Evolutionary conservation across 306 rosid genomes (phyloP).

Genomic region (Dryas drummondii): DNA sequence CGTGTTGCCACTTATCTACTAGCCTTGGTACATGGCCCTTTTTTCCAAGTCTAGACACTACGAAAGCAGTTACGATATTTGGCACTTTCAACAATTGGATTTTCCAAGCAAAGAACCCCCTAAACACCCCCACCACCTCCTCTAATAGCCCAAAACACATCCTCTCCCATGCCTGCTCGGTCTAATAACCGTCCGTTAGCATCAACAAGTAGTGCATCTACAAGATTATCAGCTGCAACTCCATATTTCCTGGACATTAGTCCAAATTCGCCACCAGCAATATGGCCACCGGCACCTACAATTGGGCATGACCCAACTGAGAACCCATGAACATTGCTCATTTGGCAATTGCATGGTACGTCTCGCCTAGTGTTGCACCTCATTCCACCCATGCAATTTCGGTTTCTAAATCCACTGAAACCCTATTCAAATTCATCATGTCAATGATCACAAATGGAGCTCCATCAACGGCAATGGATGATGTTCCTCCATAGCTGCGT

Average conservation of each 20-base stretch:
- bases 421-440: constrained; percentile 64
- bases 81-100: constrained; percentile 55
- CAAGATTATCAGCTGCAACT: constrained; percentile 71
- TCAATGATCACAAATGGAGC: constrained; percentile 59
- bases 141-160: constrained; percentile 91
- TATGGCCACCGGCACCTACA: constrained; percentile 85
- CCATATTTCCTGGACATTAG: constrained; percentile 66
- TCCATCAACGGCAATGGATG: constrained; percentile 46
- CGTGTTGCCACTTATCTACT: constrained; percentile 67
- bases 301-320: constrained; percentile 84
- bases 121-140: constrained; percentile 83
- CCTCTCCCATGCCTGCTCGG: constrained; percentile 66
- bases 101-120: constrained; percentile 85
- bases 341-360: constrained; percentile 62
- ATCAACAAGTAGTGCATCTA: constrained; percentile 59
- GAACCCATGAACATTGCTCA: constrained; percentile 58
- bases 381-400: constrained; percentile 80
- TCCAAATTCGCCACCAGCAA: constrained; percentile 77
- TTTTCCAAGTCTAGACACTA: constrained; percentile 45
- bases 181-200: constrained; percentile 47
- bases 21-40: constrained; percentile 40
- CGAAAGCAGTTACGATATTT: constrained; percentile 43
- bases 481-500: constrained; percentile 84
- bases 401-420: constrained; percentile 48
- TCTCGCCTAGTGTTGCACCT: constrained; percentile 83